Evolutionary conservation across 1,284 basidiomycete species (phyloP).

Genomic region (Trichosporon coremiiforme): DNA sequence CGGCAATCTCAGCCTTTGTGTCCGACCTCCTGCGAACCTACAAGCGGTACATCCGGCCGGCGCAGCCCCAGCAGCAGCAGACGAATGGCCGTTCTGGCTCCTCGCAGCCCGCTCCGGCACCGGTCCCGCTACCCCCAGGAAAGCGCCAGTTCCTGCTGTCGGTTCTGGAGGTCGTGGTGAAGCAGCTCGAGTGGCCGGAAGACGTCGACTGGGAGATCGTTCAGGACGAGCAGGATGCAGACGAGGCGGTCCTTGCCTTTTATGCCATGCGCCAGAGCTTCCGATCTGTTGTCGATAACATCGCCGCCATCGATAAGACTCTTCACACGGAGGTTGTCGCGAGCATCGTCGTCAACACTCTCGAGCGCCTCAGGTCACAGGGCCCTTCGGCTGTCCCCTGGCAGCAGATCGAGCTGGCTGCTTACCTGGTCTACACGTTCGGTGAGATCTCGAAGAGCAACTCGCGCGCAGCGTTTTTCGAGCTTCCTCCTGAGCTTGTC

Average conservation of each 20-base stretch:
- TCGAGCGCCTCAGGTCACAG: conserved; percentile 45
- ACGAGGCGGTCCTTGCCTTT: conserved; percentile 84
- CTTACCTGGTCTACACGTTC: conserved; percentile 90
- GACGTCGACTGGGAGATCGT: conserved; percentile 83
- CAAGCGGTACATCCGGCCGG: conserved; percentile 37
- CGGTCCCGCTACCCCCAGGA: conserved; percentile 60
- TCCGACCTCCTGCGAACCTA: conserved; percentile 68
- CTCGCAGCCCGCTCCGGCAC: conserved; percentile 36
- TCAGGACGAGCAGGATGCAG: conserved; percentile 76
- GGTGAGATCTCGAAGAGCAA: conserved; percentile 74
- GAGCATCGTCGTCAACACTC: conserved; percentile 50
- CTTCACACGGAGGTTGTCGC: conserved; percentile 56
- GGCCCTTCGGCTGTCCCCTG: conserved; percentile 66
- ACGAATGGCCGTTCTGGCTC: conserved; percentile 30
- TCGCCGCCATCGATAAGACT: conserved; percentile 70
- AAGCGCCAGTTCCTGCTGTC: conserved; percentile 79
- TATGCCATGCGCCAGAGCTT: conserved; percentile 68
- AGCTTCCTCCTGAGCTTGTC: conserved; percentile 54
- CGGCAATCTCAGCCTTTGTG: conserved; percentile 78
- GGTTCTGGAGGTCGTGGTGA: conserved; percentile 75
- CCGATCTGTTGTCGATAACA: conserved; percentile 86
- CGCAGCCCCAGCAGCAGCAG: conserved; percentile 26
- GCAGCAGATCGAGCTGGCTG: conserved; percentile 90
- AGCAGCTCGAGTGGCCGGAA: conserved; percentile 66
- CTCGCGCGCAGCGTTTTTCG: conserved; percentile 55